Evolutionary conservation across 225 moss, liverwort and hornwort genomes (phyloP).

Genomic region (Asterella californica): DNA sequence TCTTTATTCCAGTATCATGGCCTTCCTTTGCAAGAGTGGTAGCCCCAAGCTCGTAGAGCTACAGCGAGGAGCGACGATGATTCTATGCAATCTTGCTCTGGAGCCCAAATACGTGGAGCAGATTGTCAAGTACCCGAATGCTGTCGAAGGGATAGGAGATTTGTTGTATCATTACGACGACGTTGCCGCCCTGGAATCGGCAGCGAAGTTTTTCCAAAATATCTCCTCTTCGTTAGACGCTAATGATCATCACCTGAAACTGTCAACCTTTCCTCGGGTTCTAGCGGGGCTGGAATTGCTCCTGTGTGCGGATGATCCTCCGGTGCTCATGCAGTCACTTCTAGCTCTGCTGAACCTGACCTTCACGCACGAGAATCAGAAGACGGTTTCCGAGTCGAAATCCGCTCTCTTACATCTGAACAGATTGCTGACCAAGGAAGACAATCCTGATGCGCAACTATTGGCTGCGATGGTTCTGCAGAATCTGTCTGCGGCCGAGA

Average conservation of each 20-base stretch:
- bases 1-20: constrained; percentile 12
- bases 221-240: constrained; percentile 10
- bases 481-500: constrained; percentile 15
- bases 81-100: constrained; percentile 27
- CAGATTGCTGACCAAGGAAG: constrained; percentile 18
- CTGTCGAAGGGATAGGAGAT: constrained; percentile 17
- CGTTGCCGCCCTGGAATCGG: constrained; percentile 18
- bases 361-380: constrained; percentile 1
- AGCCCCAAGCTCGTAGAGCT: constrained; percentile 7
- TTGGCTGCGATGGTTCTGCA: constrained; percentile 24
- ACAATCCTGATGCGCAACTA: constrained; percentile 8
- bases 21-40: constrained; percentile 12
- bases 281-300: constrained; percentile 27
- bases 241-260: constrained; percentile 19
- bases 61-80: constrained; percentile 24
- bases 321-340: constrained; percentile 20
- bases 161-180: constrained; percentile 20
- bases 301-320: constrained; percentile 8
- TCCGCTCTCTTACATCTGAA: constrained; percentile 16
- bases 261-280: constrained; percentile 25
- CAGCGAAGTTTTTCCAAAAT: constrained; percentile 32
- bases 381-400: constrained; percentile 23
- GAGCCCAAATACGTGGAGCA: constrained; percentile 9
- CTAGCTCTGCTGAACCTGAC: constrained; percentile 22
- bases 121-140: constrained; percentile 24